Percentiles rank a stretch among this genome's conserved stretches.
Evolutionary conservation across 176 grass and related monocot species (phyloP).

Genomic region (Dendrocalamus sinicus): DNA sequence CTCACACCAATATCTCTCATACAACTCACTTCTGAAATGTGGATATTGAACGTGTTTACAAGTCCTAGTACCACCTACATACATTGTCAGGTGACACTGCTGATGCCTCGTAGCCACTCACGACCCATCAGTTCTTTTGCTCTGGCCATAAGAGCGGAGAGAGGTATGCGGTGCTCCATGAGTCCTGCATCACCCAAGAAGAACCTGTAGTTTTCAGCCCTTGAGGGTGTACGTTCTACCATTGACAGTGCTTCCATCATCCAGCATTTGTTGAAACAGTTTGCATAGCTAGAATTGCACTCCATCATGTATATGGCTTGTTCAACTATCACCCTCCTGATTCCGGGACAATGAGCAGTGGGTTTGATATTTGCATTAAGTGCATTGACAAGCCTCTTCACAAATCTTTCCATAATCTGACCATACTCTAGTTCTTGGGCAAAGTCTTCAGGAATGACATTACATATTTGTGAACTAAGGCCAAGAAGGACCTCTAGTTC

Average conservation of each 20-base stretch:
- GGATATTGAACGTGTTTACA: neutral
- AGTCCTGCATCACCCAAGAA: neutral
- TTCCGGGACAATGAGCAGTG: neutral
- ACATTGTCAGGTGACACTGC: neutral
- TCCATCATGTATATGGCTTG: neutral
- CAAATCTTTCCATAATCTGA: slow-evolving; percentile 5
- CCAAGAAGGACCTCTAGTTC: no score
- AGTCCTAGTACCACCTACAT: neutral
- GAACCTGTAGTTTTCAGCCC: neutral
- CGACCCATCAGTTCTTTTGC: neutral
- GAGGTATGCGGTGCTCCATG: neutral
- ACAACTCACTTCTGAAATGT: neutral
- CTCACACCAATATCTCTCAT: neutral
- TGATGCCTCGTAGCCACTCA: neutral
- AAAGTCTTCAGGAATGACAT: neutral
- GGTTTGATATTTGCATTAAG: neutral
- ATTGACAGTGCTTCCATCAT: neutral
- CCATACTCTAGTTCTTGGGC: no score
- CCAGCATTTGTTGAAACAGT: neutral
- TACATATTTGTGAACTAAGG: neutral
- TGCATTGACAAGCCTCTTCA: neutral
- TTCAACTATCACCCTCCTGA: neutral
- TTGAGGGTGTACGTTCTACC: neutral
- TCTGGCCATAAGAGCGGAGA: neutral
- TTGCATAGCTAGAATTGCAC: neutral